These are phyloP conservation scores for Amanita inopinata DNA, from an alignment of 768 basidiomycete species.

Conservation along the genomic window DNA sequence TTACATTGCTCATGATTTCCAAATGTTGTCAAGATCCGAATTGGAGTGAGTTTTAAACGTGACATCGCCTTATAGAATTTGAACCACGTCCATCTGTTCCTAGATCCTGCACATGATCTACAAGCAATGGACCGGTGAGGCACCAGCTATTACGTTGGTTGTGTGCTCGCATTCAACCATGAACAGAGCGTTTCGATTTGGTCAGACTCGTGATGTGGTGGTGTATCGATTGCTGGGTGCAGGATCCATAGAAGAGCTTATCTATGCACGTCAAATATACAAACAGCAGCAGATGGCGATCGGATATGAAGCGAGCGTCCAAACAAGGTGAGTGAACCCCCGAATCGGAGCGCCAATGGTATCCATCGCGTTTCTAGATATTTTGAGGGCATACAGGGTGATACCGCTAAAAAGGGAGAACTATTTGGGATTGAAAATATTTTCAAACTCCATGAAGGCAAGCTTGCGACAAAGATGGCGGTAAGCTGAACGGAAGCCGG, in stretches of 20 bases:
- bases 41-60: slow-evolving; percentile 62
- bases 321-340: slow-evolving; percentile 51
- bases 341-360: neutral
- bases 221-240: slow-evolving; percentile 81
- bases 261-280: slow-evolving; percentile 84
- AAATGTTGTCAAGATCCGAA: slow-evolving; percentile 83
- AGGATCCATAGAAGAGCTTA: slow-evolving; percentile 80
- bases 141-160: neutral
- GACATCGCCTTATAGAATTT: neutral
- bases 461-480: slow-evolving; percentile 61
- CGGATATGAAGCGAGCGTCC: slow-evolving; percentile 74
- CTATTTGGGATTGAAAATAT: slow-evolving; percentile 83
- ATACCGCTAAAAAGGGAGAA: slow-evolving; percentile 65
- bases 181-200: slow-evolving; percentile 66
- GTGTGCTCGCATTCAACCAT: neutral
- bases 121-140: slow-evolving; percentile 77
- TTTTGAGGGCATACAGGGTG: slow-evolving; percentile 77
- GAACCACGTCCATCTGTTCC: slow-evolving; percentile 5
- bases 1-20: too few species aligned
- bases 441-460: slow-evolving; percentile 66
- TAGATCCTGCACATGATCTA: slow-evolving; percentile 91
- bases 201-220: slow-evolving; percentile 77
- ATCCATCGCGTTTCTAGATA: slow-evolving; percentile 33
- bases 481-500: slow-evolving; percentile 28
- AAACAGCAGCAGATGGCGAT: slow-evolving; percentile 94